Conservation (phyloP, 2,329 filamentous ascomycete genomes). For the Dothidotthia symphoricarpi region DNA sequence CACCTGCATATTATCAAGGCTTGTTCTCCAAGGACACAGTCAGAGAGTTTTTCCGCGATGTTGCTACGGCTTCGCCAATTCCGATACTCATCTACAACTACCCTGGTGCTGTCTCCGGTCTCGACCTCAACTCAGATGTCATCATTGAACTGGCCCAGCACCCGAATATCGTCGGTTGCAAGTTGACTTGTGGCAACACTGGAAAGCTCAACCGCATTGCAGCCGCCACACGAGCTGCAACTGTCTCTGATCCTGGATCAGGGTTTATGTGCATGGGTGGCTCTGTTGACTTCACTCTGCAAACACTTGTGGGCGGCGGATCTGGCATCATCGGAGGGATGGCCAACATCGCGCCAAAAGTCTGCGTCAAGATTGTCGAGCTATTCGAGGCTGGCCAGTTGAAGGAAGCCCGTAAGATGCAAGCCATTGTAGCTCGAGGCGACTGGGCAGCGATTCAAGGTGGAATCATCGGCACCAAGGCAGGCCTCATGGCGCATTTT, state of each 20-base stretch:
- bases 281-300: conserved; percentile 71
- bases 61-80: conserved; percentile 62
- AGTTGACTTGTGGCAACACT: conserved; percentile 69
- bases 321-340: conserved; percentile 70
- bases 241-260: conserved; percentile 40
- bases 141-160: conserved; percentile 61
- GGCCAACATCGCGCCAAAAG: conserved; percentile 67
- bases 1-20: conserved; percentile 71
- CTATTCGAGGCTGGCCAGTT: conserved; percentile 61
- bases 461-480: conserved; percentile 68
- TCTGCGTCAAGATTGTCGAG: conserved; percentile 61
- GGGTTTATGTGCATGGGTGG: conserved; percentile 71
- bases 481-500: conserved; percentile 60
- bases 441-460: conserved; percentile 70
- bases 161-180: conserved; percentile 66
- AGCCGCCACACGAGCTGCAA: conserved; percentile 50
- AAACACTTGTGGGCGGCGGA: conserved; percentile 67
- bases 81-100: conserved; percentile 70
- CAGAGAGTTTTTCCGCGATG: conserved; percentile 63
- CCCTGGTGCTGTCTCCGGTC: conserved; percentile 61
- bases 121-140: conserved; percentile 64
- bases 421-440: conserved; percentile 63
- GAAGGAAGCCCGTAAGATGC: conserved; percentile 61
- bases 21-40: conserved; percentile 62
- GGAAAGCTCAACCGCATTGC: conserved; percentile 64